Percentiles rank a stretch among this genome's conserved stretches.
phyloP scores from a whole-genome alignment of 371 early-diverging fungal genomes.

The Zancudomyces culisetae region DNA sequence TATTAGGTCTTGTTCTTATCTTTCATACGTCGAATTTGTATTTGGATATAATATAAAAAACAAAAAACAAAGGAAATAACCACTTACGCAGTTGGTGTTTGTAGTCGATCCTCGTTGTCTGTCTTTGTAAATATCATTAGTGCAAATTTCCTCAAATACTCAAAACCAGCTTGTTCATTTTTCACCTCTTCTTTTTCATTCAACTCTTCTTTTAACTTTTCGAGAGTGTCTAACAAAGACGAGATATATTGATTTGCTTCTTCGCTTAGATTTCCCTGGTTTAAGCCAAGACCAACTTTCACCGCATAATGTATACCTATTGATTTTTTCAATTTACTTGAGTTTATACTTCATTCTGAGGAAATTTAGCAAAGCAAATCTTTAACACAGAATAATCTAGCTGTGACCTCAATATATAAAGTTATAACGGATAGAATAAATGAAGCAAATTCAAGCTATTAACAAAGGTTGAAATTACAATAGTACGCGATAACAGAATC shows the following conservation, averaged over 20 bases:
- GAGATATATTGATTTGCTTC: background rate
- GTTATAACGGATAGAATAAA: too few species aligned
- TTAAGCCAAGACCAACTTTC: background rate
- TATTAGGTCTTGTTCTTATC: too few species aligned
- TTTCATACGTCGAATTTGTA: too few species aligned
- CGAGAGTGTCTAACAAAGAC: slow-evolving; percentile 1
- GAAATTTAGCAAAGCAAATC: too few species aligned
- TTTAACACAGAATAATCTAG: too few species aligned
- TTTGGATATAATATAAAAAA: too few species aligned
- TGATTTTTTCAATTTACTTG: too few species aligned
- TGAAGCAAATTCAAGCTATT: too few species aligned
- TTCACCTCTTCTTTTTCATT: slow-evolving; percentile 45
- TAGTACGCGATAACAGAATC: slow-evolving; percentile 3
- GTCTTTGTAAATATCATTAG: slow-evolving; percentile 75
- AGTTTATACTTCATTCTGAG: too few species aligned
- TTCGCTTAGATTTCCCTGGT: background rate
- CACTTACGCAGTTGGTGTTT: slow-evolving; percentile 46
- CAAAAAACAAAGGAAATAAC: background rate
- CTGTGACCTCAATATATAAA: too few species aligned
- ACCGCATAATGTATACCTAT: slow-evolving; percentile 2
- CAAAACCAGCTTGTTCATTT: slow-evolving; percentile 56
- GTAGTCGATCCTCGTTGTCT: slow-evolving; percentile 77
- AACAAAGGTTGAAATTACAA: background rate
- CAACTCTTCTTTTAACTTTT: background rate
- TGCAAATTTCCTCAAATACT: slow-evolving; percentile 78